Base-by-base conservation (phyloP, 768 basidiomycete genomes). In the Tubosaeta sp. region DNA sequence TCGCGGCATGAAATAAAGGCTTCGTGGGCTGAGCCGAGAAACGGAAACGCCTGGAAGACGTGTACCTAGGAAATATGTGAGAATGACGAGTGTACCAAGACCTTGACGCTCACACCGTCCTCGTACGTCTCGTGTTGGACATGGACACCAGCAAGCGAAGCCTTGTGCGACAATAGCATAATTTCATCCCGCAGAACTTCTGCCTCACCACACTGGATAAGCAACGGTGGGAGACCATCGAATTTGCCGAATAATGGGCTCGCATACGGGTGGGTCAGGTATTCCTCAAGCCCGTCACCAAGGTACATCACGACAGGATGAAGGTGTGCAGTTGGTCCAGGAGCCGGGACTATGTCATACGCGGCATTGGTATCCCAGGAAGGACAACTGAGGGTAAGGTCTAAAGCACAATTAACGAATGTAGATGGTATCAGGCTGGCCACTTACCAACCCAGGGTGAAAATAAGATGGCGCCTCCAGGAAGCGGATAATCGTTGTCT, bases 111-210 rank as follows among this genome's bases (percentile, higher is more conserved):
- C 61, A 95, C 92, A 46, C 86, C 88, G 70, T 99, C 95, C 62
- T 95, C 87, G 62, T 90, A 97, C 35, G 91, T 69, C 65, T 97
- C 94, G 60, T 95, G 89, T 55, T 80, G 81, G 29, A 97, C 90
- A 49, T 86, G 75, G 34, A 95, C 91, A 3, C 94, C 95, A 0
- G 88, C 84, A 26, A 89, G 67, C 5, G 85, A 82, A 11, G 97
- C 97, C 67, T 99, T 99, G 71, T 95, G 91, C 1, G 95, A 93
- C 26, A 98, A 68, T 9, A 99, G 77, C 14, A 87, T 86, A 22
- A 91, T 86, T 66, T 98, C 95, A 62, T 99, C 95, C 26, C 93
- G 77, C n/a, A 99, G 76, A 0, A 97, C 92, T 65, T 99, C 95
- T 1, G 91, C 87, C 56, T 97, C 95, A 16, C 95, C 95, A 2